A percentile compares a stretch with the other conserved stretches of the same genome.
Evolutionary conservation across 2,329 filamentous ascomycete species (phyloP).

Genomic region (Lachnellula suecica): DNA sequence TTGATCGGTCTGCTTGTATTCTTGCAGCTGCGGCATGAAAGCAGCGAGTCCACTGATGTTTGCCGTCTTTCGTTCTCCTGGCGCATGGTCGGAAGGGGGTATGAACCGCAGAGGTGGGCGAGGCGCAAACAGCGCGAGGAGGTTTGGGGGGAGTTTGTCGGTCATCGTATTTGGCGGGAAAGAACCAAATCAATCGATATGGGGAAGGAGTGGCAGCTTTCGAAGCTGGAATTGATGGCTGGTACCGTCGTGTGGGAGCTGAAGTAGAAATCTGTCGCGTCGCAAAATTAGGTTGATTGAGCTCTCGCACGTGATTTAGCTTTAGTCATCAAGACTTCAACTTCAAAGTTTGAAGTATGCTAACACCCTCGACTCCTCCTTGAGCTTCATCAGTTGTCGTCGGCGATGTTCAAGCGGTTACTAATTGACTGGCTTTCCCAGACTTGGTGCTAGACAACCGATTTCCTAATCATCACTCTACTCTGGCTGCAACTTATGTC

Average conservation of each 20-base stretch:
- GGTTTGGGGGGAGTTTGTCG: slow-evolving; percentile 89
- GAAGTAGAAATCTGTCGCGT: slow-evolving; percentile 12
- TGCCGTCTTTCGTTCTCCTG: slow-evolving; percentile 77
- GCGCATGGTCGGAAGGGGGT: slow-evolving; percentile 76
- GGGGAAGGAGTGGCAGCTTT: slow-evolving; percentile 10
- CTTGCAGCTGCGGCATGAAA: slow-evolving; percentile 70
- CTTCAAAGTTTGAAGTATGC: too few species aligned
- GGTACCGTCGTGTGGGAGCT: neutral
- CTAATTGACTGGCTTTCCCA: too few species aligned
- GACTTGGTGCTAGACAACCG: too few species aligned
- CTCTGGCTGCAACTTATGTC: too few species aligned
- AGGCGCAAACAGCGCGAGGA: slow-evolving; percentile 92
- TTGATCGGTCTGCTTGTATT: slow-evolving; percentile 75
- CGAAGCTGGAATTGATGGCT: slow-evolving; percentile 14
- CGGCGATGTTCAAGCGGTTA: too few species aligned
- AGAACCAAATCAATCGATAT: slow-evolving; percentile 7
- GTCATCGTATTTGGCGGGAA: slow-evolving; percentile 65
- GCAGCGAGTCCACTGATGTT: slow-evolving; percentile 71
- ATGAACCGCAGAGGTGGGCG: slow-evolving; percentile 90
- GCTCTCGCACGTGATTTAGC: too few species aligned
- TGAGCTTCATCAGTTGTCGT: too few species aligned
- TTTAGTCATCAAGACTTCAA: too few species aligned
- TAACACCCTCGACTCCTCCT: too few species aligned
- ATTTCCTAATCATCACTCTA: too few species aligned
- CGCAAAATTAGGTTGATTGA: slow-evolving; percentile 8